These are phyloP conservation scores for Coniochaeta sp. DNA, from an alignment of 2,329 filamentous ascomycete species.

Conservation along the genomic window DNA sequence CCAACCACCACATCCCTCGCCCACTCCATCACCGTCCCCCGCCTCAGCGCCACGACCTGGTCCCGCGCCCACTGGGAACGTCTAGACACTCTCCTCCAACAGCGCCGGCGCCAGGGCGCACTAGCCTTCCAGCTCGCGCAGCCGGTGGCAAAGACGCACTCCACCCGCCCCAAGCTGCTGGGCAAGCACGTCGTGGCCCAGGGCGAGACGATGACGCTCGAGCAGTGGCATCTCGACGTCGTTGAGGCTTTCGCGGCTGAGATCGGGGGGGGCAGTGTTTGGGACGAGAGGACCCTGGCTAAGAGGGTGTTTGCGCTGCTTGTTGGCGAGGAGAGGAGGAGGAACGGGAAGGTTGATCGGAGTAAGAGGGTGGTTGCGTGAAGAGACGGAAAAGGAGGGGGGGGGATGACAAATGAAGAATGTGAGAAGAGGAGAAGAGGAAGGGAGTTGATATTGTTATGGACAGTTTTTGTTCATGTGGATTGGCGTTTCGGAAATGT, in stretches of 20 bases:
- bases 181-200: conserved; percentile 42
- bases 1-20: background rate
- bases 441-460: no score
- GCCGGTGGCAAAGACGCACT: conserved; percentile 2
- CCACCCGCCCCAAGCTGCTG: conserved; percentile 24
- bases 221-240: conserved; percentile 52
- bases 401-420: no score
- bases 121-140: conserved; percentile 27
- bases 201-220: conserved; percentile 38
- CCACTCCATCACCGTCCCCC: conserved; percentile 5
- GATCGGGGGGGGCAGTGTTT: conserved; percentile 16
- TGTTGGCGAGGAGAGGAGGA: conserved; percentile 38
- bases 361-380: conserved; percentile 11
- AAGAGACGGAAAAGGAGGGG: no score
- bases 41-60: conserved; percentile 12
- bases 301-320: conserved; percentile 48
- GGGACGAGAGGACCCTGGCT: conserved; percentile 41
- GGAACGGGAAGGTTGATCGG: conserved; percentile 14
- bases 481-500: no score
- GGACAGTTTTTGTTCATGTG: no score
- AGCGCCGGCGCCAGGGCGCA: conserved; percentile 37
- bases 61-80: conserved; percentile 39
- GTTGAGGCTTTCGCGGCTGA: conserved; percentile 44
- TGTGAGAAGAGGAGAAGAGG: background rate
- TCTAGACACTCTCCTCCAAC: conserved; percentile 43